Base-by-base conservation (phyloP, 345 rosid species). In the Excoecaria agallocha region DNA sequence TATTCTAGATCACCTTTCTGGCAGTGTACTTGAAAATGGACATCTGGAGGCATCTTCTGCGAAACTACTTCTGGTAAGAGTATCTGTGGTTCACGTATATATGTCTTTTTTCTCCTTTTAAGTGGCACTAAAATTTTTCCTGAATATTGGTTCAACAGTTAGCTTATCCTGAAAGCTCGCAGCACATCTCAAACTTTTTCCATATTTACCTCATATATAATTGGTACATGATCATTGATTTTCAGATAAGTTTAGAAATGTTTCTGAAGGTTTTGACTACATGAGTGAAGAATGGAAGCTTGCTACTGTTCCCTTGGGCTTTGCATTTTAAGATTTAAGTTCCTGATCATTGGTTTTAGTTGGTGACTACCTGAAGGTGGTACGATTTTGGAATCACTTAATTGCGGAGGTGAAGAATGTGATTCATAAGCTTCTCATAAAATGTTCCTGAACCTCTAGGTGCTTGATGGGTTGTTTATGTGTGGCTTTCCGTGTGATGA, bases 41-140 rank as follows among this genome's bases (percentile, higher is more conserved):
- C 78, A 84, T 50, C 68, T 83, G 74, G 85, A 85, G 78, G 82
- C 80, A 80, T 72, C 89, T 76, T 83, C 93, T 68, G 68, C 85
- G 51, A 85, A 88, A 72, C 85, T 94, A 84, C 89, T 94, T 74
- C 80, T 83, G 90, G 98, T 94, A 85, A 86, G 91, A 81, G 64
- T 50, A 72, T 38, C 61, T 41, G 52, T 19, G 59, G 13, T 70
- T 80, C 5, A 48, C 19, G 49, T 7, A 10, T 13, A 38, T 22
- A 5, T 35, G 43, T 30, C 6, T 16, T 69, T 19, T 6, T 39
- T 20, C 12, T 38, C 16, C 5, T 56, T 16, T 60, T 8, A 73
- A 68, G 62, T 30, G 17, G 39, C 22, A 72, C 20, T 24, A 20
- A 22, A 45, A 41, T 5, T 39, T 51, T 56, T 43, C 50, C 45